phyloP scores from a whole-genome alignment of 1,139 yeast genomes.

The Geotrichum bryndzae region DNA sequence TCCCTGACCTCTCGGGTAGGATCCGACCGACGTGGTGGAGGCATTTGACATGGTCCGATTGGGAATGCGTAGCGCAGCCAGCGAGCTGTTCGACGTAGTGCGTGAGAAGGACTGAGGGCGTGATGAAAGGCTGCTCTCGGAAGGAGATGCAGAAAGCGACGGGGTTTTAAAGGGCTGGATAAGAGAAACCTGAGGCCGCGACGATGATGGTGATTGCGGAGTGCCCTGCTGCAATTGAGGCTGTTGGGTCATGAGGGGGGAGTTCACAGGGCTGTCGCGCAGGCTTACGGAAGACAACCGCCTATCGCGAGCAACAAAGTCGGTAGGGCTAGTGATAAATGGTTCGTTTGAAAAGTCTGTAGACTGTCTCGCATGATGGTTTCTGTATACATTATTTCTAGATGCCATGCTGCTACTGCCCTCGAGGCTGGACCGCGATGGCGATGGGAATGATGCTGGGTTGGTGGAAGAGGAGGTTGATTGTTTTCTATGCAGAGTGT shows the following conservation, averaged over 20 bases:
- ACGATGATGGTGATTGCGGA: constrained; percentile 10
- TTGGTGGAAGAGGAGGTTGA: constrained; percentile 1
- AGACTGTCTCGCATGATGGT: constrained; percentile 3
- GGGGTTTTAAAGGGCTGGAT: constrained; percentile 37
- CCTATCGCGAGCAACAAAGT: constrained; percentile 11
- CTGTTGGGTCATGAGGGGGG: constrained; percentile 4
- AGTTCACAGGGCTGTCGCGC: constrained; percentile 6
- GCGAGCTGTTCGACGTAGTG: constrained; percentile 28
- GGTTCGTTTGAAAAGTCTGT: constrained; percentile 3
- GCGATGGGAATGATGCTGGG: constrained; percentile 6
- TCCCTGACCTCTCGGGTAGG: constrained; percentile 5
- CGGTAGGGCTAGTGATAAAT: constrained; percentile 12
- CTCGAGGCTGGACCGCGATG: constrained; percentile 10
- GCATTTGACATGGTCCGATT: constrained; percentile 26
- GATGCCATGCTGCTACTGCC: constrained; percentile 14
- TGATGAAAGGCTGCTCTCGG: constrained; percentile 21
- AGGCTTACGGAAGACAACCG: constrained; percentile 9
- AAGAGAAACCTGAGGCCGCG: constrained; percentile 26
- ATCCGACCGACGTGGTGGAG: constrained; percentile 22
- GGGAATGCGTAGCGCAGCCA: constrained; percentile 32
- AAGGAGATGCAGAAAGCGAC: constrained; percentile 36
- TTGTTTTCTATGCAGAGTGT: constrained; percentile 2
- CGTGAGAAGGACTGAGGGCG: constrained; percentile 26
- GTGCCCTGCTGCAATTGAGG: not conserved
- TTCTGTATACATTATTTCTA: constrained; percentile 10